Evolutionary conservation across 352 stramenopile species (phyloP), one percentile per base, ranked within the genome.

Genomic region (Phytophthora europaea): DNA sequence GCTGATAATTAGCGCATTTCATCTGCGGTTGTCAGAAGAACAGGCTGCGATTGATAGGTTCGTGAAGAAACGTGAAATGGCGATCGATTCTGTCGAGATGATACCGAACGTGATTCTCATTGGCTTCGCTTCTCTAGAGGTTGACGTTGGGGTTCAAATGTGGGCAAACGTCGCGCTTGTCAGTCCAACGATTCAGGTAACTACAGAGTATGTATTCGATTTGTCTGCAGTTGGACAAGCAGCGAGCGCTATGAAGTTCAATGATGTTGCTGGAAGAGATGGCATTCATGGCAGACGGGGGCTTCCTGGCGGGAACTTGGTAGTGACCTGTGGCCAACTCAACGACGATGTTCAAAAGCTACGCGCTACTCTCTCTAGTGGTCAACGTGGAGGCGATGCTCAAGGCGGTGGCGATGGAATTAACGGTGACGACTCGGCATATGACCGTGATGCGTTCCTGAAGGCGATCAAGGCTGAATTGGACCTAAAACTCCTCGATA

Each of bases 101-200:
- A 73, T 73, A 54, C 65, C 70, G 0, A 43, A 13, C 23, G 53
- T 74, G 18, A 55, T 70, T 64, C 22, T 77, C 22, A 40, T 77
- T 15, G 70, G 70, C 0, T 70, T 50, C 23, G 36, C 34, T 10
- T 61, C 70, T 8, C 52, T 77, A 1, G 22, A 65, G 5, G 22
- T 77, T 3, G 70, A 77, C 33, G 43, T 48, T 7, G 22, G 56
- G 36, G 1, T 67, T 1, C 18, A 38, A 8, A 45, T 70, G 53
- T 77, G 71, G 71, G 38, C 20, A 5, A 71, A 75, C 26, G 34
- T 78, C n/a, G 40, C 48, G 28, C 55, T 78, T 9, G 15, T 71
- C 20, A 65, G 71, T 31, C 55, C 53, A 0, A 45, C 45, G 1
- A 58, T 78, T 16, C 8, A 31, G 38, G 66, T 71, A 8, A 61